These are phyloP conservation scores for Nectriaceae sp. DNA, from an alignment of 2,329 filamentous ascomycete genomes.

Conservation along the genomic window DNA sequence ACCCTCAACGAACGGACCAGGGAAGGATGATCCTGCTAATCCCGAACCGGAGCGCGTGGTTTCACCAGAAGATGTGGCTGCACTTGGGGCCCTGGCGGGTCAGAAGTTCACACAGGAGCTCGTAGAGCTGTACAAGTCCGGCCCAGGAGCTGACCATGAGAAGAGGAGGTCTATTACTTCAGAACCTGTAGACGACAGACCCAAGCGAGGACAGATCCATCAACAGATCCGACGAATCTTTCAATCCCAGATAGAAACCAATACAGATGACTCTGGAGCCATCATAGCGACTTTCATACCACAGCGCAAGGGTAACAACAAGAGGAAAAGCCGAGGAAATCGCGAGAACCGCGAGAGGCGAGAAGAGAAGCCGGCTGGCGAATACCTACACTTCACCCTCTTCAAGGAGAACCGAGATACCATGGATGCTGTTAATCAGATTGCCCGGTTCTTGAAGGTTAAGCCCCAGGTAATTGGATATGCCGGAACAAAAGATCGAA, in stretches of 20 bases:
- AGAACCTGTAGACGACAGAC: constrained; percentile 45
- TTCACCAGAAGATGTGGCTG: constrained; percentile 33
- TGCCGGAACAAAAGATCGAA: constrained; percentile 88
- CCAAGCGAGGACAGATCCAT: constrained; percentile 50
- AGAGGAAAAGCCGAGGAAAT: constrained; percentile 28
- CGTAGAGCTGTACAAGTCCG: constrained; percentile 42
- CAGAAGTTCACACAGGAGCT: constrained; percentile 42
- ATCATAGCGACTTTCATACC: constrained; percentile 68
- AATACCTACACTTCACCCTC: constrained; percentile 86
- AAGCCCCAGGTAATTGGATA: constrained; percentile 73
- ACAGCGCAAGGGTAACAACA: constrained; percentile 37
- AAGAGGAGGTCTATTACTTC: constrained; percentile 40
- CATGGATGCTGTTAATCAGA: constrained; percentile 82
- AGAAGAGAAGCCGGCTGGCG: constrained; percentile 53
- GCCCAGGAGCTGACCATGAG: constrained; percentile 31
- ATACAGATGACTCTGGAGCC: constrained; percentile 59
- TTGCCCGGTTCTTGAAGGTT: constrained; percentile 72
- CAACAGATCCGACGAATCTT: constrained; percentile 78
- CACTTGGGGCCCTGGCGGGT: constrained; percentile 43
- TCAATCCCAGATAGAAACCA: constrained; percentile 73
- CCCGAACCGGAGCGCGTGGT: constrained; percentile 29
- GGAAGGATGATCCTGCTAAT: constrained; percentile 17
- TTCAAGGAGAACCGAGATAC: constrained; percentile 98
- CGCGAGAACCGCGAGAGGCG: constrained; percentile 25
- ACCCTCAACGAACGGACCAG: no score